These are phyloP conservation scores for Kregervanrija fluxuum DNA, from an alignment of 805 yeast species.

Conservation along the genomic window DNA sequence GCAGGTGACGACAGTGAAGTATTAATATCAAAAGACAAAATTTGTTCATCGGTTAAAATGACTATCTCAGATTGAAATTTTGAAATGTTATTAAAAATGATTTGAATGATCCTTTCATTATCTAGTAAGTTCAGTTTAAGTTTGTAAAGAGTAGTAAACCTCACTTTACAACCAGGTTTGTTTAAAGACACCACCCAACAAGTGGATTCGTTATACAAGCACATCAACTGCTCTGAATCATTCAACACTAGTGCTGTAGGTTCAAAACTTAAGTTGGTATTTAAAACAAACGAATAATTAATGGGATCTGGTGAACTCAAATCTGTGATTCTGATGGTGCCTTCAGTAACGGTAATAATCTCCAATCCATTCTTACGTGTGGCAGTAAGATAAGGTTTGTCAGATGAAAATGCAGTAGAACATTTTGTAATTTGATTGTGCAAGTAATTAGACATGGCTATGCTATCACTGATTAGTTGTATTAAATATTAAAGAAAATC, in stretches of 20 bases:
- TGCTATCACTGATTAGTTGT: too few species aligned
- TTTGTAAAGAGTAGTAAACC: conserved; percentile 6
- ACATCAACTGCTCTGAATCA: conserved; percentile 20
- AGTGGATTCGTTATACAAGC: conserved; percentile 16
- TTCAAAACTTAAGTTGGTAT: conserved; percentile 15
- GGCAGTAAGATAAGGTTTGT: conserved; percentile 14
- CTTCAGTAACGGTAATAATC: conserved; percentile 17
- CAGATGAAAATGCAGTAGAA: conserved; percentile 11
- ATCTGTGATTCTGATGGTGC: conserved; percentile 15
- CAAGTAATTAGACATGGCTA: conserved; percentile 1
- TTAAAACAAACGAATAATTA: conserved; percentile 6
- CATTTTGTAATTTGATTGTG: conserved; percentile 7
- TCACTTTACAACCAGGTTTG: conserved; percentile 13
- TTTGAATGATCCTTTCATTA: conserved; percentile 27
- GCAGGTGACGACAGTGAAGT: conserved; percentile 15
- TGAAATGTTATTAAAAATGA: conserved; percentile 40
- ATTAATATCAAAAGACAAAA: conserved; percentile 32
- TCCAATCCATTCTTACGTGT: conserved; percentile 23
- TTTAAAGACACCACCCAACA: conserved; percentile 16
- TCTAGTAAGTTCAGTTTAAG: conserved; percentile 8
- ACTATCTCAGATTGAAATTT: conserved; percentile 37
- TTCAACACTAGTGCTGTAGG: conserved; percentile 20
- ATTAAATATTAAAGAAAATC: too few species aligned
- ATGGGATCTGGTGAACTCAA: conserved; percentile 4
- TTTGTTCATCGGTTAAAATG: conserved; percentile 29